phyloP scores from a whole-genome alignment of 306 rosid species.

The Canavalia ensiformis region DNA sequence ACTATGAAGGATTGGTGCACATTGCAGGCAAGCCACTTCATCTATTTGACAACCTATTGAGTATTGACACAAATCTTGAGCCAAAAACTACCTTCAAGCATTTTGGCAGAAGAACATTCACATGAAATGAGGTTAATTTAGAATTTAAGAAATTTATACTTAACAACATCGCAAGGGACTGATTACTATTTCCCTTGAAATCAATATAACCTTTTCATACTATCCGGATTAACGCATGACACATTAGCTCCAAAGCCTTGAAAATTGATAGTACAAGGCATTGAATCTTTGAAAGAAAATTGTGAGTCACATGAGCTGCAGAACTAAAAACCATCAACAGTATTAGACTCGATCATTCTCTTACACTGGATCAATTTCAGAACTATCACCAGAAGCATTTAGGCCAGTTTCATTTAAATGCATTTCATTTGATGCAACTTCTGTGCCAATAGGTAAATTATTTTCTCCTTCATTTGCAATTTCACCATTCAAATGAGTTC shows the following conservation, averaged over 20 bases:
- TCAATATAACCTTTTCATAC: constrained; percentile 53
- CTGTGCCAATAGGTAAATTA: constrained; percentile 37
- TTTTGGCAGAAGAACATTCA: constrained; percentile 48
- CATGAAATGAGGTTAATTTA: constrained; percentile 43
- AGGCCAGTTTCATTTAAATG: constrained; percentile 50
- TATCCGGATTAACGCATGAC: constrained; percentile 47
- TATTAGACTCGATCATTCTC: constrained; percentile 51
- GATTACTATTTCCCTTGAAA: constrained; percentile 48
- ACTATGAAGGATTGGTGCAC: constrained; percentile 25
- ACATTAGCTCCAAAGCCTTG: constrained; percentile 56
- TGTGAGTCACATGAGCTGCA: constrained; percentile 38
- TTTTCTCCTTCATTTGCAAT: constrained; percentile 39
- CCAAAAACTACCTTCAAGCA: constrained; percentile 46
- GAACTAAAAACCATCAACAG: constrained; percentile 32
- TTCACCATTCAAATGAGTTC: constrained; percentile 54
- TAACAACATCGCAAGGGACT: constrained; percentile 44
- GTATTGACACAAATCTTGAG: constrained; percentile 47
- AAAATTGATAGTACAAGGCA: constrained; percentile 55
- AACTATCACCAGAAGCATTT: constrained; percentile 54
- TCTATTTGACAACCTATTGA: constrained; percentile 39
- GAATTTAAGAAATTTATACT: constrained; percentile 45
- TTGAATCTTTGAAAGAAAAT: constrained; percentile 44
- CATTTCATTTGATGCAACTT: constrained; percentile 55
- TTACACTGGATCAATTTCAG: constrained; percentile 48
- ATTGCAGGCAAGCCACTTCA: constrained; percentile 40